Evolutionary conservation across 2,329 filamentous ascomycete genomes (phyloP).

Genomic region (Emergomyces africanus): DNA sequence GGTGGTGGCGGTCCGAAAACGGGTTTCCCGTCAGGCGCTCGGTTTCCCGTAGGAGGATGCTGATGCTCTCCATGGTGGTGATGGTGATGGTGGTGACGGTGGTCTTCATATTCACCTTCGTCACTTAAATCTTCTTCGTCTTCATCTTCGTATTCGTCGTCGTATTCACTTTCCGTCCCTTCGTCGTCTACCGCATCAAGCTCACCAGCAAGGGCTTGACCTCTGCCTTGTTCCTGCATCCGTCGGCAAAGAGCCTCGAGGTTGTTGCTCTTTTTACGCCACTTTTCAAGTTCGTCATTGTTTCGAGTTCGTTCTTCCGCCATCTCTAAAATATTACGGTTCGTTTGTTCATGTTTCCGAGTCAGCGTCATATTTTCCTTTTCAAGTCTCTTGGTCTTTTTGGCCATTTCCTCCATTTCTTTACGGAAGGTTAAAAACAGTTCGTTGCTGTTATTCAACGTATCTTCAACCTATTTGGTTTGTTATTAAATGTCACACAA

Average conservation of each 20-base stretch:
- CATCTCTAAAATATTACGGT: conserved; percentile 93
- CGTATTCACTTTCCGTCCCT: conserved; percentile 38
- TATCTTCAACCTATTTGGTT: conserved; percentile 79
- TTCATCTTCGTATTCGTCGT: conserved; percentile 46
- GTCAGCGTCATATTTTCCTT: conserved; percentile 90
- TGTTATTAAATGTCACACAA: conserved; percentile 9
- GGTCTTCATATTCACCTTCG: conserved; percentile 50
- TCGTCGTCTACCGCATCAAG: conserved; percentile 41
- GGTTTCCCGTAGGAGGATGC: conserved; percentile 23
- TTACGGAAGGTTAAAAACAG: conserved; percentile 93
- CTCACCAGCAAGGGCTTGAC: conserved; percentile 51
- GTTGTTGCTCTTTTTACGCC: conserved; percentile 76
- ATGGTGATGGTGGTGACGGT: conserved; percentile 50
- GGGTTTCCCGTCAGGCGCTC: conserved; percentile 24
- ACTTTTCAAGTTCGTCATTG: conserved; percentile 62
- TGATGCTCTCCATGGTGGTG: conserved; percentile 46
- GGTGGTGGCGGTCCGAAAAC: conserved; percentile 39
- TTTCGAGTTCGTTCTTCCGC: conserved; percentile 76
- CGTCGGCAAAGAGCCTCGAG: conserved; percentile 89
- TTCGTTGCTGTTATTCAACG: conserved; percentile 95
- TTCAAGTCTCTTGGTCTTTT: conserved; percentile 93
- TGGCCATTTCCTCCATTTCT: conserved; percentile 99
- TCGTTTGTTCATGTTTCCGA: conserved; percentile 84
- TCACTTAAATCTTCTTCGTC: conserved; percentile 48
- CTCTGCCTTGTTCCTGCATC: conserved; percentile 89